phyloP scores from a whole-genome alignment of 805 yeast species.

The Phaffomyces thermotolerans region DNA sequence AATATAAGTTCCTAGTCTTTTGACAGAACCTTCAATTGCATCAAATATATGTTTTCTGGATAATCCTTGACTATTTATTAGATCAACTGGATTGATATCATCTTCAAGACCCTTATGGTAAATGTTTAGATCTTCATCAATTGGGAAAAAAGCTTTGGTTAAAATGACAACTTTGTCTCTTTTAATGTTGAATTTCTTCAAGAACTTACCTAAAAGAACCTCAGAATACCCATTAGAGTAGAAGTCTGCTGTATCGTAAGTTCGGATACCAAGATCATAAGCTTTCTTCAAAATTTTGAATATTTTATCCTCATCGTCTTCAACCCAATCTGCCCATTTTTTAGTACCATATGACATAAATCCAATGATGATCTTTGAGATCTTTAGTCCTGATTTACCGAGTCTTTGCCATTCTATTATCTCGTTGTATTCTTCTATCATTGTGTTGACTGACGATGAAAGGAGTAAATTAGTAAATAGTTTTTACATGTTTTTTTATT shows the following conservation, averaged over 20 bases:
- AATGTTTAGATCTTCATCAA: conserved; percentile 14
- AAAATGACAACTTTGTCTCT: conserved; percentile 51
- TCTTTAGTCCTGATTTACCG: conserved; percentile 41
- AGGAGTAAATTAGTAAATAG: no score
- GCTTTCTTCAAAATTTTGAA: conserved; percentile 37
- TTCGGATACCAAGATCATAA: conserved; percentile 39
- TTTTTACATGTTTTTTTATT: no score
- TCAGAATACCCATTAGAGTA: conserved; percentile 45
- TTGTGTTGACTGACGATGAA: no score
- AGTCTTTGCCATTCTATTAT: conserved; percentile 16
- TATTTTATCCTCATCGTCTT: conserved; percentile 41
- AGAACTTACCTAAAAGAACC: conserved; percentile 43
- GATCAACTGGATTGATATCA: conserved; percentile 11
- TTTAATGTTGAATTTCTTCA: conserved; percentile 42
- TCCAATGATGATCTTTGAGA: conserved; percentile 44
- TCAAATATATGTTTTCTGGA: conserved; percentile 42
- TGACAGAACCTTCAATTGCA: conserved; percentile 31
- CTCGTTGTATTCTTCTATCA: background rate
- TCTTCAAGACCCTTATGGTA: conserved; percentile 7
- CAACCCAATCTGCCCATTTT: conserved; percentile 35
- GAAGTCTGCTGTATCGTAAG: conserved; percentile 45
- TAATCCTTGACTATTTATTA: conserved; percentile 34
- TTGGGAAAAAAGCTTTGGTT: conserved; percentile 30
- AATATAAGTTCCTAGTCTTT: conserved; percentile 45
- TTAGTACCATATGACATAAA: conserved; percentile 38